Base-by-base conservation (phyloP, 768 basidiomycete species). In the Roridomyces roridus region DNA sequence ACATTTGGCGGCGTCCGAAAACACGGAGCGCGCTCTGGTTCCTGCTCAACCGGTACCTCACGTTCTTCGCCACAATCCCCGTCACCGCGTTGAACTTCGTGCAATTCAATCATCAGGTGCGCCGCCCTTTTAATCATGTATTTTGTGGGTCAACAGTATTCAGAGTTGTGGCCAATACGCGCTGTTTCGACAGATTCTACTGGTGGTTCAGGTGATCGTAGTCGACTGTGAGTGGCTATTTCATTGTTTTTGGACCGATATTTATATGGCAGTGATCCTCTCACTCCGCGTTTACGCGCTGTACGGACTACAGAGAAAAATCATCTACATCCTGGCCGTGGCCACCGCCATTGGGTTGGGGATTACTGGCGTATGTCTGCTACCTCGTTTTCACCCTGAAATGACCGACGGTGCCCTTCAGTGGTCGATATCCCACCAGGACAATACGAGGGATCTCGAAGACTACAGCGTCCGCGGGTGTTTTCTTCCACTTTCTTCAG, bases 41-140 rank as follows among this genome's bases (percentile, higher is more conserved):
- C 39, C 40, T 50, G n/a, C 39, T 50, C 34, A 50, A 50, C 15
- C 48, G 48, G 4, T 50, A 50, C 26, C 48, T 50, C 39, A 40
- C 37, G 15, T 26, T 50, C 24, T 40, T 39, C 25, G 15, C 37
- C 24, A 41, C 36, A 14, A 34, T 50, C n/a, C 36, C 48, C 5
- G 29, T 40, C 48, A 41, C 48, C 21, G 39, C 40, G 18, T 41
- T 50, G 36, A 50, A 41, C 25, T 50, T 50, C 10, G 48, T 41
- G 21, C 48, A 41, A 18, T 41, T 50, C 18, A 24, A 26, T 37
- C 39, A 50, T 26, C 34, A 21, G 12, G 48, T 50, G 47, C 35
- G 34, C n/a, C n/a, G n/a, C n/a, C n/a, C n/a, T n/a, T 39, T 4
- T 18, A 6, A n/a, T 45, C 18, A 20, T 34, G 4, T 46, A 6